Evolutionary conservation across 2,329 filamentous ascomycete species (phyloP).

Genomic region (Pestalotiopsis sp.): DNA sequence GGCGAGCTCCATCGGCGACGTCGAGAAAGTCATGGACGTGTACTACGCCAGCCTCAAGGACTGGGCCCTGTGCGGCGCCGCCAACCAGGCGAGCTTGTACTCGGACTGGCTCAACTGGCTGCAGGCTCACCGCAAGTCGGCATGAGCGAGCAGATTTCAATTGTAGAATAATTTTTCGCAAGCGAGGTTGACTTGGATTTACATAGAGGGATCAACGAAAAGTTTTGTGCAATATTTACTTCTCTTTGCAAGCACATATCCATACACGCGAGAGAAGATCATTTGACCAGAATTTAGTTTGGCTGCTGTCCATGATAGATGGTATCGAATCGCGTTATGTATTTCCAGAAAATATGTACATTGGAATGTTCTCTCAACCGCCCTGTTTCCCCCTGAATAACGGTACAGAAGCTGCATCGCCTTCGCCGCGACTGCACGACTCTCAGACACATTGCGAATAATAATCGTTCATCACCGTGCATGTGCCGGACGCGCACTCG

Average conservation of each 20-base stretch:
- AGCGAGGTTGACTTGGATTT: neutral
- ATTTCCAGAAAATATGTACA: slow-evolving; percentile 1
- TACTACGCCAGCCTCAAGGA: slow-evolving; percentile 62
- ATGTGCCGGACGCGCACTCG: neutral
- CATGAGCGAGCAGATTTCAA: neutral
- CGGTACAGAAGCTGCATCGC: neutral
- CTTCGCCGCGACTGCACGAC: neutral
- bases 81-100: slow-evolving; percentile 67
- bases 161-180: neutral
- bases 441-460: slow-evolving; percentile 9
- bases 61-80: slow-evolving; percentile 59
- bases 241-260: neutral
- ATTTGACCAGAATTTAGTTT: too few species aligned
- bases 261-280: too few species aligned
- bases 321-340: neutral
- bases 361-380: neutral
- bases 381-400: neutral
- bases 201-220: neutral
- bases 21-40: slow-evolving; percentile 53
- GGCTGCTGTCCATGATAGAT: too few species aligned
- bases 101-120: slow-evolving; percentile 76
- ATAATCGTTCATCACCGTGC: slow-evolving; percentile 5
- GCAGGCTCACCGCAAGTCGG: slow-evolving; percentile 39
- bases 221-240: neutral
- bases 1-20: slow-evolving; percentile 59